A percentile compares a stretch with the other conserved stretches of the same genome.
Evolutionary conservation across 805 yeast species (phyloP).

Genomic region (Saturnispora quitensis): DNA sequence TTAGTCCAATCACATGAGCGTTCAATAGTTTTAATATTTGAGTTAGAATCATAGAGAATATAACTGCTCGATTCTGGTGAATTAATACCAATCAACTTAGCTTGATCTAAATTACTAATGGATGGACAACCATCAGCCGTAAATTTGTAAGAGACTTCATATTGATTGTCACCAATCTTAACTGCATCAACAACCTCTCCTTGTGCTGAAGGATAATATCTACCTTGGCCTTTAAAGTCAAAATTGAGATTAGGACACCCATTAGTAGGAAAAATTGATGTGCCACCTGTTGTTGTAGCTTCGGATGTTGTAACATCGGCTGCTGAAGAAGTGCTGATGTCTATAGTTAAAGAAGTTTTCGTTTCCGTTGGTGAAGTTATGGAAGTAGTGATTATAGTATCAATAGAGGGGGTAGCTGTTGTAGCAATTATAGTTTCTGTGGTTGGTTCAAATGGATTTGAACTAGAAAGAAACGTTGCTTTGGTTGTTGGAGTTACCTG

Average conservation of each 20-base stretch:
- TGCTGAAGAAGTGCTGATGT: neutral
- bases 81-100: conserved; percentile 23
- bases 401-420: neutral
- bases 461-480: neutral
- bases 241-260: conserved; percentile 15
- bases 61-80: conserved; percentile 21
- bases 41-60: conserved; percentile 21
- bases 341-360: neutral
- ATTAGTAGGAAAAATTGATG: conserved; percentile 1
- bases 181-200: conserved; percentile 12
- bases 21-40: conserved; percentile 14
- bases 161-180: conserved; percentile 8
- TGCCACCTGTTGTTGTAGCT: neutral
- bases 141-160: conserved; percentile 14
- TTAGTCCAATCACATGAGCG: conserved; percentile 24
- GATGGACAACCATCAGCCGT: conserved; percentile 8
- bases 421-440: neutral
- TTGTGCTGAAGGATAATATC: conserved; percentile 15
- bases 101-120: conserved; percentile 18
- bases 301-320: neutral
- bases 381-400: neutral
- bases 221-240: conserved; percentile 7
- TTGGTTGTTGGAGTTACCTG: neutral
- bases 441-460: neutral
- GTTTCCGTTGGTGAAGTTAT: neutral